phyloP scores from a whole-genome alignment of 805 yeast genomes.

The Ogataea salicorniae region DNA sequence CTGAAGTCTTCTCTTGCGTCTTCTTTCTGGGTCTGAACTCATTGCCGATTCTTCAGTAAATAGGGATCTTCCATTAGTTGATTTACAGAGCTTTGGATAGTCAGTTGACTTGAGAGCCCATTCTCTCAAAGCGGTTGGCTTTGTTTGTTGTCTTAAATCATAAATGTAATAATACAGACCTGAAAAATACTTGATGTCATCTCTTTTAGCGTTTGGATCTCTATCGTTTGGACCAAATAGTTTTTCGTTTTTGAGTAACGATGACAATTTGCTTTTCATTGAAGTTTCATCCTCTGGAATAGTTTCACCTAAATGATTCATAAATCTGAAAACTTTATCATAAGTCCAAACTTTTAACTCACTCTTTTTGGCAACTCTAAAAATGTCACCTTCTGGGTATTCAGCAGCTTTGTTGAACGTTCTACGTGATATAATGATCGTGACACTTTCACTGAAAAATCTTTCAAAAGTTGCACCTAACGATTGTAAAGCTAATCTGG shows the following conservation, averaged over 20 bases:
- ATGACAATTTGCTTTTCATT: constrained; percentile 37
- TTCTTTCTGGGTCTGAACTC: constrained; percentile 18
- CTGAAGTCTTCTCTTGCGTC: constrained; percentile 28
- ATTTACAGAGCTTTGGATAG: constrained; percentile 53
- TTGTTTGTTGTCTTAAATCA: constrained; percentile 69
- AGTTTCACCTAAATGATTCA: constrained; percentile 54
- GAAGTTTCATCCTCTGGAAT: constrained; percentile 22
- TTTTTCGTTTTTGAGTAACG: constrained; percentile 77
- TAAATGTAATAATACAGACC: constrained; percentile 72
- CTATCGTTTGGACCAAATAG: constrained; percentile 82
- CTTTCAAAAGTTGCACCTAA: constrained; percentile 55
- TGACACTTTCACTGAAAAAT: constrained; percentile 57
- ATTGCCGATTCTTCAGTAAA: constrained; percentile 56
- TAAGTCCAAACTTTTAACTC: constrained; percentile 82
- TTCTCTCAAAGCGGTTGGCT: constrained; percentile 80
- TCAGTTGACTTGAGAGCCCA: constrained; percentile 50
- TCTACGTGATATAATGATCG: constrained; percentile 76
- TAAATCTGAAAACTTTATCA: constrained; percentile 78
- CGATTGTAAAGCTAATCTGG: constrained; percentile 31
- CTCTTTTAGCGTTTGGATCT: constrained; percentile 79
- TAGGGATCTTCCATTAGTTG: constrained; percentile 76
- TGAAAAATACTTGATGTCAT: constrained; percentile 77
- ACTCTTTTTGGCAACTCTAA: constrained; percentile 53
- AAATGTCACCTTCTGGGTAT: constrained; percentile 55
- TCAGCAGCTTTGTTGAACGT: constrained; percentile 34